These are phyloP conservation scores for Bruguiera gymnorhiza DNA, from an alignment of 345 rosid genomes.

Conservation along the genomic window DNA sequence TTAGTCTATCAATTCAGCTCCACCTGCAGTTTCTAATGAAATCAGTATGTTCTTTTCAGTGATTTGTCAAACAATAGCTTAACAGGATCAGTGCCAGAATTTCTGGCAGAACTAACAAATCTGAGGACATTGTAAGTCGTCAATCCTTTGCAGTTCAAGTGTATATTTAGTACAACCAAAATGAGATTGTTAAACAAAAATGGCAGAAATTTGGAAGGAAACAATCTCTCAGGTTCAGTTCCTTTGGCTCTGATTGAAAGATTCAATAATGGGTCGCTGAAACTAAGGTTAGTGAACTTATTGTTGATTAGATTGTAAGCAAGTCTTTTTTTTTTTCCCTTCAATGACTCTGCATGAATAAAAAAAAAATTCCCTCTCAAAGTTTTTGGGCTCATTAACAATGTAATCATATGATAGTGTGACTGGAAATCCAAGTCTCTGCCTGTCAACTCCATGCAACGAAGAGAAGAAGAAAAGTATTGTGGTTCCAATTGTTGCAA, in stretches of 20 bases:
- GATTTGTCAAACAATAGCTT: slow-evolving; percentile 31
- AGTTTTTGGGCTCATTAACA: neutral
- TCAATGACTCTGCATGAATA: neutral
- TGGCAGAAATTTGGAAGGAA: slow-evolving; percentile 32
- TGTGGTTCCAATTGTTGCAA: slow-evolving; percentile 31
- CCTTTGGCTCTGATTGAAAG: slow-evolving; percentile 24
- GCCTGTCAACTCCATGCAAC: slow-evolving; percentile 31
- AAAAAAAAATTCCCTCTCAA: neutral
- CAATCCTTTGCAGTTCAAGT: neutral
- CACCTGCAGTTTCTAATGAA: neutral
- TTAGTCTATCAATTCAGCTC: too few species aligned
- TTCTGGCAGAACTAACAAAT: slow-evolving; percentile 32
- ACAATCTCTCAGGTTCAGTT: slow-evolving; percentile 31
- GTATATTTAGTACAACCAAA: neutral
- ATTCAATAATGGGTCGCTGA: slow-evolving; percentile 10
- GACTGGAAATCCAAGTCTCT: slow-evolving; percentile 42
- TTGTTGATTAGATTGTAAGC: neutral
- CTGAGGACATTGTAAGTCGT: slow-evolving; percentile 41
- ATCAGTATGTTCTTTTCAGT: slow-evolving; percentile 9
- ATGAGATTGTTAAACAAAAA: neutral
- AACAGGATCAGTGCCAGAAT: slow-evolving; percentile 21
- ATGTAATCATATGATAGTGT: slow-evolving; percentile 25
- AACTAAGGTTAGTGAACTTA: slow-evolving; percentile 19
- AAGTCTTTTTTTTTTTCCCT: neutral
- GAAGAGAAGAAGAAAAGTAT: slow-evolving; percentile 35